Evolutionary conservation across 345 rosid species (phyloP), one percentile per base, ranked within the genome.

Genomic region (Anacardium occidentale): DNA sequence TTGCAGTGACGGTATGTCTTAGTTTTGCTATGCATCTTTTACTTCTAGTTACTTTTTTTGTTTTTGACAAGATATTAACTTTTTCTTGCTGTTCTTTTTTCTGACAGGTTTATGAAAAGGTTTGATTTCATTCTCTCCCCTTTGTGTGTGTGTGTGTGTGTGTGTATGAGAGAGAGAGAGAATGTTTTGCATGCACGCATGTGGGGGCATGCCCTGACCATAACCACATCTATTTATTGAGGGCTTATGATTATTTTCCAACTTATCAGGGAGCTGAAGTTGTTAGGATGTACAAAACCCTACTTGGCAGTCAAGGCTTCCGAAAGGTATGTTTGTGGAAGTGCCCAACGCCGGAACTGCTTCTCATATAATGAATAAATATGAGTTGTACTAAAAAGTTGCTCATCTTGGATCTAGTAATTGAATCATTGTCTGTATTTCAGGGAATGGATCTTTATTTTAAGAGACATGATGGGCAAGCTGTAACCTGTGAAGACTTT

Each of bases 231-330:
- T 64, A 79, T 18, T 24, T 60, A 29, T 75, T 42, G 61, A 76
- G 59, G 42, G 25, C 59, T 76, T 51, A 52, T 57, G 48, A 62
- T 18, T 32, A 24, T 50, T 47, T n/a, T 78, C 10, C 54, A 61
- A 66, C 65, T 65, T 76, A 42, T 71, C 78, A 96, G 99, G 99
- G 99, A 83, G 99, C 98, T 76, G 98, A 96, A 86, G 99, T 93
- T 71, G 99, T 96, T 64, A 85, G 98, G 95, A 96, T 96, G 99
- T 96, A 96, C 96, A 96, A 96, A 85, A 96, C 98, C 74, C 78
- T 96, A 71, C 78, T 96, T 56, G 99, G 98, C 69, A 89, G 77
- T 77, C 82, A 87, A 75, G 99, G 99, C 48, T 96, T 96, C 82
- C 84, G 95, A 75, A 90, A 91, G 91, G 99, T 95, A 83, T 66